Evolutionary conservation across 2,329 filamentous ascomycete species (phyloP), one percentile per base, ranked within the genome.

Genomic region (Colletotrichum gigasporum): DNA sequence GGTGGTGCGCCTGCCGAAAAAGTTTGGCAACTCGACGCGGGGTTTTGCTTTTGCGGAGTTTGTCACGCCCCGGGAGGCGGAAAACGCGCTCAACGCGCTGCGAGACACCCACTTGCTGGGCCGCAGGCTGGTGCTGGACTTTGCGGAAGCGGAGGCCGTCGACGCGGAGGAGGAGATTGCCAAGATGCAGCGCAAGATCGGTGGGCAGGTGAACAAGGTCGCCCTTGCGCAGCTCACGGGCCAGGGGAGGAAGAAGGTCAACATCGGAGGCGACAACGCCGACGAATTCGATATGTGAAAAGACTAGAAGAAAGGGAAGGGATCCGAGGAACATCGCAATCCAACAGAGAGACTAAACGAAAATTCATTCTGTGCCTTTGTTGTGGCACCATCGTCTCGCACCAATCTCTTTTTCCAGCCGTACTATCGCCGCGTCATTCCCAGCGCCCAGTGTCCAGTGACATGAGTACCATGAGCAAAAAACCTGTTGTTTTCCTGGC

Each of bases 11-110:
- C 88, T 99, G 73, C 96, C 96, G 55, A 94, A 97, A 82, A 98
- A 97, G 79, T 95, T 97, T 77, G 93, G 97, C 80, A 89, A 90
- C 71, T 89, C 89, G 55, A 90, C 94, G 72, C 91, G 95, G 78
- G 96, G 96, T 63, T 99, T 97, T 79, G 96, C 94, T 57, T 99
- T 99, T 83, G 95, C 94, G 47, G 94, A 98, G 75, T 99, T 98
- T 79, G 90, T 94, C 68, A 97, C 93, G 68, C 87, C 93, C 68
- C 91, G 92, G 69, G 96, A 99, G 82, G 96, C 96, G 67, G 83
- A 87, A 75, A 97, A 94, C 79, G 96, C 96, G 53, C 90, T 98
- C 84, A 92, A 94, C 71, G 92, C 96, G 56, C 85, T 99, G 70
- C 90, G 90, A 75, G 93, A 97, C 77, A 98, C 96, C 44, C 96